Base-by-base conservation (phyloP, 148 eudicot genomes). In the Silene uniflora region DNA sequence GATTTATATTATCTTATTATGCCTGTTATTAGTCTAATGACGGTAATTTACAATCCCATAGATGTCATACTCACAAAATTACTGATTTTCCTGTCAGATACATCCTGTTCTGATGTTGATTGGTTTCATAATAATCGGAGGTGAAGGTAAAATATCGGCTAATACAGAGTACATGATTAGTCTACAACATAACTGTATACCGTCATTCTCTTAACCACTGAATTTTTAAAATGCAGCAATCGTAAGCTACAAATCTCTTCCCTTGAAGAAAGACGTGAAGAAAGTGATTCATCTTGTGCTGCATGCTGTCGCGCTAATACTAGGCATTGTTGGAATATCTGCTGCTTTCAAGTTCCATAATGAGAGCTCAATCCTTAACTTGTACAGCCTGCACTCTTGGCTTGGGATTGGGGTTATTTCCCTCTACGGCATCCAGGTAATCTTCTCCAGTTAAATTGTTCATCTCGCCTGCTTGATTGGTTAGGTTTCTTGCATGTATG, bases 311-410 rank as follows among this genome's bases (percentile, higher is more conserved):
- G 97, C 98, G 27, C 85, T 94, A 23, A 70, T 86, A 71, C 96
- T 94, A 6, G 98, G 92, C 12, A 90, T 92, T 32, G 71, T 90
- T 67, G 98, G 97, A 13, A 80, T 94, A 19, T 90, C 83, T 61
- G 85, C 88, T 5, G 96, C 97, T 42, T 94, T 94, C 85, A 92
- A 90, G 83, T 82, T 58, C 81, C 98, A 94, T 75, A 94, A 91
- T 22, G 98, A 94, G 77, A 88, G 89, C 68, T 68, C 81, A 54
- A 86, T 91, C 77, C 85, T 79, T 71, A 94, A 94, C 83, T 76
- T 94, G 64, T 94, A 94, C 88, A 94, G 98, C 67, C 83, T 94
- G 69, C 98, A 94, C 78, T 91, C 97, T 21, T 94, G 97, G 98
- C 72, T 94, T 55, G 98, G 98, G 2, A 88, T 92, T 35, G 93